Percentiles rank a stretch among this genome's conserved stretches.
Conservation (phyloP, 352 stramenopile genomes). For the Phytophthora syringae region DNA sequence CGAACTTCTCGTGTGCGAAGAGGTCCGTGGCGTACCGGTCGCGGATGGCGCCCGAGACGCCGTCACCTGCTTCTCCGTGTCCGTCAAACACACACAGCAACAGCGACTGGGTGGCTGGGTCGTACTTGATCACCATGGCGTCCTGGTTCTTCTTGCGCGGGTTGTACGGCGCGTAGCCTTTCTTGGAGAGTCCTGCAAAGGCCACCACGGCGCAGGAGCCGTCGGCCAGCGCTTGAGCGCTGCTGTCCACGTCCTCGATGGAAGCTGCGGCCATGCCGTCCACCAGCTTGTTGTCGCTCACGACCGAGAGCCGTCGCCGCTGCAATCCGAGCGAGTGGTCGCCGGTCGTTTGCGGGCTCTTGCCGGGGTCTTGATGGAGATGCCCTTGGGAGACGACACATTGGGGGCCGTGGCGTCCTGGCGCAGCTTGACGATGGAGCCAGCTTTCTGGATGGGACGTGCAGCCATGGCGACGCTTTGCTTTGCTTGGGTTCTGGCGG, state of each 20-base stretch:
- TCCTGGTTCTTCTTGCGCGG: constrained; percentile 98
- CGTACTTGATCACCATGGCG: constrained; percentile 95
- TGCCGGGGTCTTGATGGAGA: constrained; percentile 77
- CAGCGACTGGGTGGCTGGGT: constrained; percentile 91
- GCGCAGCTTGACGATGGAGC: constrained; percentile 60
- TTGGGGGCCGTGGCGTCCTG: constrained; percentile 68
- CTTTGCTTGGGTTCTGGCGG: no score
- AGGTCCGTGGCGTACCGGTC: constrained; percentile 91
- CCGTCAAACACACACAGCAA: constrained; percentile 97
- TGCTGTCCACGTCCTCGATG: constrained; percentile 66
- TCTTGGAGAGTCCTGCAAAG: constrained; percentile 85
- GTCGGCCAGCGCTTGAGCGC: constrained; percentile 50
- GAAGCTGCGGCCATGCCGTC: constrained; percentile 74
- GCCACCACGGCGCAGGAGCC: constrained; percentile 61
- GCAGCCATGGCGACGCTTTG: constrained; percentile 51
- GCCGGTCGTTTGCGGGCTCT: constrained; percentile 41
- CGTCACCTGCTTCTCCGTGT: constrained; percentile 95
- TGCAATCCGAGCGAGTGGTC: constrained; percentile 72
- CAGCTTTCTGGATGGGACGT: constrained; percentile 47
- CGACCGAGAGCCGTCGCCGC: constrained; percentile 69
- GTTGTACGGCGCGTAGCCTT: constrained; percentile 93
- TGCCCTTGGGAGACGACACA: constrained; percentile 83
- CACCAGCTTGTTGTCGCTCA: constrained; percentile 86
- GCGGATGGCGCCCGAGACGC: constrained; percentile 91
- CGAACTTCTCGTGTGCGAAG: constrained; percentile 91